A percentile compares a stretch with the other conserved stretches of the same genome.
Conservation (phyloP, 1,284 basidiomycete genomes). For the Puccinia sorghi region DNA sequence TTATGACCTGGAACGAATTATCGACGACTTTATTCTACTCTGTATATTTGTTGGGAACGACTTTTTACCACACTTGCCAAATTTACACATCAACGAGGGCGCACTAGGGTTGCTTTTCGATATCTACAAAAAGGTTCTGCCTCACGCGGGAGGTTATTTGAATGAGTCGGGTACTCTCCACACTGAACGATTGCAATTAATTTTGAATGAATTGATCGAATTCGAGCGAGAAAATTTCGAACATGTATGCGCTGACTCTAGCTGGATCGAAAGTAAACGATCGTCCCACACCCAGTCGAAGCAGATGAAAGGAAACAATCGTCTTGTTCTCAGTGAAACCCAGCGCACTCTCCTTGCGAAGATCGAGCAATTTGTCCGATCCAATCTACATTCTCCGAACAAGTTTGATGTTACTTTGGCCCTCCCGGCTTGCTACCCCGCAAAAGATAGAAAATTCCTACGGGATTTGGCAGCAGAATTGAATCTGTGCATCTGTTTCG, state of each 20-base stretch:
- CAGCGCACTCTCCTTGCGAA: constrained; percentile 75
- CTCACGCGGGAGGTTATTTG: constrained; percentile 73
- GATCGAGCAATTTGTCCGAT: constrained; percentile 70
- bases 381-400: constrained; percentile 50
- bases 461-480: constrained; percentile 71
- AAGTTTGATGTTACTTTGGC: constrained; percentile 58
- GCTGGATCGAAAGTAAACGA: constrained; percentile 89
- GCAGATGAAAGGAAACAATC: constrained; percentile 35
- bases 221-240: constrained; percentile 89
- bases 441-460: constrained; percentile 72
- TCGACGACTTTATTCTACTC: constrained; percentile 59
- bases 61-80: constrained; percentile 58
- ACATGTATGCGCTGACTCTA: constrained; percentile 81
- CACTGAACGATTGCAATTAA: constrained; percentile 75
- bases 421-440: constrained; percentile 27
- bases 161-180: constrained; percentile 87
- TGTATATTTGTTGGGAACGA: constrained; percentile 57
- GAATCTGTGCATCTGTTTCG: constrained; percentile 76
- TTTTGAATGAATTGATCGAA: constrained; percentile 78
- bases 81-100: constrained; percentile 59
- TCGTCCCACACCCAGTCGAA: constrained; percentile 62
- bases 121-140: constrained; percentile 57
- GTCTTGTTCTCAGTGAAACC: constrained; percentile 57
- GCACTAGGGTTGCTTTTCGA: constrained; percentile 57
- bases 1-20: constrained; percentile 58